Evolutionary conservation across 148 eudicot species (phyloP), one percentile per base, ranked within the genome.

Genomic region (Nepenthes mirabilis): DNA sequence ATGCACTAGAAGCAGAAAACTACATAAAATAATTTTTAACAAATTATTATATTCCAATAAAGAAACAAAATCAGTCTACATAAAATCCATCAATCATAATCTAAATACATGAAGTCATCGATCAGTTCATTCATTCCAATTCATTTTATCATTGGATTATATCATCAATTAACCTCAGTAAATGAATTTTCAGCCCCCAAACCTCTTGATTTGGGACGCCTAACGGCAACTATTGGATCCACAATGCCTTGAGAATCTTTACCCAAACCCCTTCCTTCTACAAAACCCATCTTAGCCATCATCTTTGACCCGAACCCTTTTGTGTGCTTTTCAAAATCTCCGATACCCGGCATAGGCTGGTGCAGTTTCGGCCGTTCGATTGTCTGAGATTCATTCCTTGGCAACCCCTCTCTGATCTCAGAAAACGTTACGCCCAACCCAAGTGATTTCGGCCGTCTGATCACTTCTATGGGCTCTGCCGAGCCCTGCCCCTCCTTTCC

Each of bases 251-350:
- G 97, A 52, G 90, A 79, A 75, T 83, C 80, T 77, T 72, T 80
- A 8, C 97, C 97, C 67, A 94, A 72, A 33, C 97, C 99, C 71
- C 40, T 58, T 43, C 99, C 99, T 68, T 89, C 91, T 11, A 76
- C 74, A 57, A 89, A 94, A 0, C 99, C 97, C 97, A 89, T 94
- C 75, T 70, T 84, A 10, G 97, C 87, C 99, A 89, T 89, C 95
- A 93, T 89, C 70, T 86, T 93, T 1, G 97, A 93, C 11, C 99
- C 99, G 64, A 93, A 93, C 11, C 97, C 99, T 68, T 77, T 93
- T 10, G 99, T 94, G 70, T 94, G 99, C 73, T 60, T 84, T 79
- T 94, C 99, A 59, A 89, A 93, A 34, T 82, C 70, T 58, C 81
- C 95, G 35, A 83, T 66, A 3, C 36, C 67, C 9, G 67, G 68